A percentile compares a stretch with the other conserved stretches of the same genome.
These are phyloP conservation scores for Stipa capillata DNA, from an alignment of 176 grass and related monocot species.

Conservation along the genomic window DNA sequence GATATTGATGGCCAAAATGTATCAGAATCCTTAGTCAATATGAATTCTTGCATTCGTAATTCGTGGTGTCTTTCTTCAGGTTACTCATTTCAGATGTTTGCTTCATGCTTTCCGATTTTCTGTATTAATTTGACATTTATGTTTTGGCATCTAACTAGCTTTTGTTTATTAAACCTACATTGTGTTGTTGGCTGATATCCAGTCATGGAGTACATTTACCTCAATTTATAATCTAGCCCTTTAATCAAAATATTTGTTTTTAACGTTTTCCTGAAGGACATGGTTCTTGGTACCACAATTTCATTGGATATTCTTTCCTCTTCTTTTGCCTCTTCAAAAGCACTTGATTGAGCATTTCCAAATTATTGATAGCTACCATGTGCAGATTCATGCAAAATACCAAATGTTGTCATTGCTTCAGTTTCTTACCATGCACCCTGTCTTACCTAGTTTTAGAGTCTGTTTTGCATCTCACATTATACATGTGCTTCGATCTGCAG, in stretches of 20 bases:
- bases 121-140: background rate
- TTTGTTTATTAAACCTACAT: background rate
- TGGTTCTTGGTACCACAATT: background rate
- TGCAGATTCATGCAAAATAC: background rate
- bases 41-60: background rate
- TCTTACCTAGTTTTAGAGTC: background rate
- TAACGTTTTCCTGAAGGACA: background rate
- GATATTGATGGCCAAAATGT: background rate
- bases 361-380: no score
- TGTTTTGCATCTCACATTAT: background rate
- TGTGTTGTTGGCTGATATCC: background rate
- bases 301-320: background rate
- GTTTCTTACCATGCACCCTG: background rate
- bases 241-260: background rate
- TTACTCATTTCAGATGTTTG: background rate
- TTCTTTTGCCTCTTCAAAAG: background rate
- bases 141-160: background rate
- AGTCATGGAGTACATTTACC: background rate
- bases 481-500: background rate
- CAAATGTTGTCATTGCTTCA: background rate
- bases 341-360: background rate
- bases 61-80: background rate
- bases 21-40: background rate
- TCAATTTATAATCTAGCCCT: background rate
- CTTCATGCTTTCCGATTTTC: background rate